These are phyloP conservation scores for Ensete ventricosum DNA, from an alignment of 176 grass and related monocot species.

Conservation along the genomic window DNA sequence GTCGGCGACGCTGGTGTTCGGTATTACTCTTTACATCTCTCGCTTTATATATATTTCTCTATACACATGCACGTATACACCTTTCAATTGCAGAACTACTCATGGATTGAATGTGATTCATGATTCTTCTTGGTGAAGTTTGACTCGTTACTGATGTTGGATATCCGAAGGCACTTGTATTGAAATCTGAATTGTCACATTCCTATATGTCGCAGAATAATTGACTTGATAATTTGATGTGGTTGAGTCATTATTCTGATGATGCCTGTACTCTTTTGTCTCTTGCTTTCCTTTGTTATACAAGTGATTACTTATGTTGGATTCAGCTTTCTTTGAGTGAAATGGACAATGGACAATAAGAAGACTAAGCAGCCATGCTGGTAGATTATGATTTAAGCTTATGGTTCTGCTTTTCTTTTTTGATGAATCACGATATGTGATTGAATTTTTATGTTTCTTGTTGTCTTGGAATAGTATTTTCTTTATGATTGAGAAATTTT, in stretches of 20 bases:
- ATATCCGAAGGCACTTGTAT: not conserved
- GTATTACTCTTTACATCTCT: not conserved
- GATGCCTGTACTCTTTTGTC: not conserved
- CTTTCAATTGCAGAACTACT: not conserved
- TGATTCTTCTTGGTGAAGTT: not conserved
- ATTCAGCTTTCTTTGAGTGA: not conserved
- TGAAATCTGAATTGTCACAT: not conserved
- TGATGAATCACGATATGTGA: no score
- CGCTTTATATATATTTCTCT: no score
- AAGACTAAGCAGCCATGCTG: no score
- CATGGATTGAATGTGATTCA: not conserved
- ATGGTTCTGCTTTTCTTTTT: no score
- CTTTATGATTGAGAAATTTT: no score
- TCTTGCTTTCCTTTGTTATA: not conserved
- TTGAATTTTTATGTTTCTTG: no score
- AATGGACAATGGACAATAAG: no score
- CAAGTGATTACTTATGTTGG: not conserved
- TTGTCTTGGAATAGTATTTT: no score
- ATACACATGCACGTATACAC: no score
- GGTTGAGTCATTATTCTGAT: not conserved
- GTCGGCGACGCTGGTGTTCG: not conserved
- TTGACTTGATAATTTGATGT: not conserved
- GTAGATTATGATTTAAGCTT: no score
- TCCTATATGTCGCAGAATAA: not conserved
- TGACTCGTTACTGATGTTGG: not conserved